Evolutionary conservation across 2,329 filamentous ascomycete species (phyloP), one percentile per base, ranked within the genome.

Genomic region (Stachybotrys elegans): DNA sequence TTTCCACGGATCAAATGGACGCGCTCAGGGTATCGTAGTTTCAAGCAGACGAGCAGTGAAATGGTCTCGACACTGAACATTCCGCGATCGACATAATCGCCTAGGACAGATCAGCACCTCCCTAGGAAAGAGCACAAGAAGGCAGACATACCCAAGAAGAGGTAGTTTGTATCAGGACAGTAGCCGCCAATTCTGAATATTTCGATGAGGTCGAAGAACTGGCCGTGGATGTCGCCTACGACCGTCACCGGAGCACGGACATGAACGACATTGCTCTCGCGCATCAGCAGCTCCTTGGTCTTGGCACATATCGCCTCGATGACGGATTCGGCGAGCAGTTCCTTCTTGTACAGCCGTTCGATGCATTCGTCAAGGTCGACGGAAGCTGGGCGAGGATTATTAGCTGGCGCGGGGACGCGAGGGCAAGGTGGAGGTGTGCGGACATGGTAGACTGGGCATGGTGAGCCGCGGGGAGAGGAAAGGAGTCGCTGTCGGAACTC

Each of bases 221-320:
- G 93, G 47, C 93, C 93, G 67, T 98, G 93, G 55, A 98, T 98
- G 65, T 98, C 93, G 53, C 93, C 93, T 31, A 98, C 93, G 9
- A 98, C 93, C 14, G 93, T 98, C 47, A 98, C 89, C 2, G 93
- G 93, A 23, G 93, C 91, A 57, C 83, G 83, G 50, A 98, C 94
- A 66, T 98, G 93, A 48, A 98, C 93, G 50, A 98, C 93, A 70
- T 98, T 98, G 79, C 92, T 97, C 81, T 98, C 93, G 63, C 94
- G 92, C 93, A 98, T 98, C 56, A 98, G 79, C 56, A 98, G 77
- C 73, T 98, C 93, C 65, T 98, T 98, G 19, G 94, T 93, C 68
- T 98, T 98, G 67, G 93, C 91, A 73, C 93, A 98, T 81, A 98
- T 92, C 59, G 93, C 93, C 72, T 98, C 93, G 68, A 98, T 92